Evolutionary conservation across 2,329 filamentous ascomycete genomes (phyloP).

Genomic region (Cladosporium sp.): DNA sequence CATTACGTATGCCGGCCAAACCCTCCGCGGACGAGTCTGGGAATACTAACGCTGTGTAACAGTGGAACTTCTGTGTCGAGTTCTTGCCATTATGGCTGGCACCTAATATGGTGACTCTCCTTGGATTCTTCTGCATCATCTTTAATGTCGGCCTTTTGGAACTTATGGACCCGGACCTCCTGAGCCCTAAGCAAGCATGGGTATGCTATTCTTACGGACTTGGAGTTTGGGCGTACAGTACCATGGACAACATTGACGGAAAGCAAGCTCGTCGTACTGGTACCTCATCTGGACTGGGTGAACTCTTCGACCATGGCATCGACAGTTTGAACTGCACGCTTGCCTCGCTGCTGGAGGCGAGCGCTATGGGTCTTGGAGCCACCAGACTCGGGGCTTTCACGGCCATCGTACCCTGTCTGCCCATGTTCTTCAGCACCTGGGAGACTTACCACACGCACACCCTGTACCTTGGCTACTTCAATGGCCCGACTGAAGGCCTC

Average conservation of each 20-base stretch:
- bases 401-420: conserved; percentile 81
- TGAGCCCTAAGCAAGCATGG: conserved; percentile 73
- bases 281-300: conserved; percentile 88
- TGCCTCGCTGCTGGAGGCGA: conserved; percentile 83
- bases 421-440: conserved; percentile 99
- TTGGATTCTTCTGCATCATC: conserved; percentile 93
- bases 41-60: conserved; percentile 17
- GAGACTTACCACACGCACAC: conserved; percentile 99
- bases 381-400: conserved; percentile 86
- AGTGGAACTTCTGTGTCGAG: conserved; percentile 98
- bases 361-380: conserved; percentile 85
- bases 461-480: conserved; percentile 91
- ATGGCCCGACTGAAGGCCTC: conserved; percentile 92
- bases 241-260: conserved; percentile 97
- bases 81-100: conserved; percentile 92
- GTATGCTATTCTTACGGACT: conserved; percentile 93
- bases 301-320: conserved; percentile 98
- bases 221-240: conserved; percentile 94
- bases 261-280: conserved; percentile 95
- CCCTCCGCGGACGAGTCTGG: background rate
- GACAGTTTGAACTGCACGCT: conserved; percentile 97
- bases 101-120: conserved; percentile 92
- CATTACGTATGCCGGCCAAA: conserved; percentile 70
- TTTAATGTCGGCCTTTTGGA: conserved; percentile 73
- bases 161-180: conserved; percentile 80